Percentiles rank a stretch among this genome's conserved stretches.
These are phyloP conservation scores for Trichoderma oligosporum DNA, from an alignment of 2,329 filamentous ascomycete genomes.

Conservation along the genomic window DNA sequence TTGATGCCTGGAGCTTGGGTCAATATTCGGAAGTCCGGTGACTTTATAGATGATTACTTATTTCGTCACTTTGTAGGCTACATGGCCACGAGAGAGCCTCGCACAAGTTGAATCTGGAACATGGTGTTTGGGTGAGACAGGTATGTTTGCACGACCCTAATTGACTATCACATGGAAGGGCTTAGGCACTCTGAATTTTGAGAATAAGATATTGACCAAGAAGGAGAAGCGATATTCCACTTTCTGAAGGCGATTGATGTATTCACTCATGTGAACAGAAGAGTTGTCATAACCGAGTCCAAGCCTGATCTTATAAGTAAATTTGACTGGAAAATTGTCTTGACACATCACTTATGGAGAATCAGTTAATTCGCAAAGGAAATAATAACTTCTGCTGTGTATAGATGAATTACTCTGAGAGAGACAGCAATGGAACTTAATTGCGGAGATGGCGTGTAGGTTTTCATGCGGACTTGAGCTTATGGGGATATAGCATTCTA, in stretches of 20 bases:
- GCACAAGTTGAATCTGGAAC: not conserved
- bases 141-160: not conserved
- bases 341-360: too few species aligned
- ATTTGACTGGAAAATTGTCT: too few species aligned
- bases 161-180: too few species aligned
- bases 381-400: not conserved
- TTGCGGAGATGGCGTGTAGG: not conserved
- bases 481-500: not conserved
- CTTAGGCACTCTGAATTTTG: too few species aligned
- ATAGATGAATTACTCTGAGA: constrained; percentile 3
- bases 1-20: not conserved
- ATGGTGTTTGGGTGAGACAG: constrained; percentile 4
- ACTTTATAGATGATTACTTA: not conserved
- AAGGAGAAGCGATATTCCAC: too few species aligned
- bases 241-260: too few species aligned
- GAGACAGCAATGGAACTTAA: not conserved
- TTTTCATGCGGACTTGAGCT: not conserved
- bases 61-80: not conserved
- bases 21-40: constrained; percentile 7
- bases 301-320: too few species aligned
- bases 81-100: not conserved
- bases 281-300: too few species aligned
- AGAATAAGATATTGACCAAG: too few species aligned
- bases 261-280: too few species aligned
- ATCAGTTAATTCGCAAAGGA: not conserved